Evolutionary conservation across 2,329 filamentous ascomycete genomes (phyloP), one percentile per base, ranked within the genome.

Genomic region (Microdochium paspali): DNA sequence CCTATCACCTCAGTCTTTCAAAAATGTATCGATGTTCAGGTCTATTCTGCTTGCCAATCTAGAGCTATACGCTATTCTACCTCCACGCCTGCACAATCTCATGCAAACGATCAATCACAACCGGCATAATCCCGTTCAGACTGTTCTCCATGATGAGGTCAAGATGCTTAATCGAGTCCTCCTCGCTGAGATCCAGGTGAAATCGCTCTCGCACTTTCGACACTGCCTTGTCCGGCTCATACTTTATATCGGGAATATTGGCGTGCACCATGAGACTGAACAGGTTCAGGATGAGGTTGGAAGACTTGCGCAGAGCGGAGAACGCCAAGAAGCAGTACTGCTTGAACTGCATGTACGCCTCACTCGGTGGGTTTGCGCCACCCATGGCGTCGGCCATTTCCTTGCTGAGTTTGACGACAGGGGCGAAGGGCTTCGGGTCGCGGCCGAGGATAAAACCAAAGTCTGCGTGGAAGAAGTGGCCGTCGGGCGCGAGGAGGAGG

Each of bases 351-450:
- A 84, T 74, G 65, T 95, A 98, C 52, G 94, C 84, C 21, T 87
- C 80, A 50, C 61, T 62, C 1, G 61, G 59, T 3, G 86, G 89
- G 28, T 78, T 76, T 7, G 83, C 77, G 12, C 93, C 93, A 35
- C 94, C 94, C 89, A 98, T 96, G 52, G 90, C 93, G 59, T 98
- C 93, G 3, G 97, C 88, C 93, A 98, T 98, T 61, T 98, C 91
- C 57, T 90, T 91, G 61, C 86, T 91, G 9, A 98, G 80, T 66
- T 98, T 98, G 84, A 98, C 95, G 46, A 91, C 82, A 0, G 93
- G 93, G 0, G 93, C 91, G 61, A 98, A 97, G 0, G 93, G 93
- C 61, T 98, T 98, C 0, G 93, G 93, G 56, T 98, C 93, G 35
- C 93, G 87, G 18, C 93, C 93, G 1, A 98, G 84, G 52, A 98